Base-by-base conservation (phyloP, 1,284 basidiomycete genomes). In the Ceratorhiza oryzae-sativae region DNA sequence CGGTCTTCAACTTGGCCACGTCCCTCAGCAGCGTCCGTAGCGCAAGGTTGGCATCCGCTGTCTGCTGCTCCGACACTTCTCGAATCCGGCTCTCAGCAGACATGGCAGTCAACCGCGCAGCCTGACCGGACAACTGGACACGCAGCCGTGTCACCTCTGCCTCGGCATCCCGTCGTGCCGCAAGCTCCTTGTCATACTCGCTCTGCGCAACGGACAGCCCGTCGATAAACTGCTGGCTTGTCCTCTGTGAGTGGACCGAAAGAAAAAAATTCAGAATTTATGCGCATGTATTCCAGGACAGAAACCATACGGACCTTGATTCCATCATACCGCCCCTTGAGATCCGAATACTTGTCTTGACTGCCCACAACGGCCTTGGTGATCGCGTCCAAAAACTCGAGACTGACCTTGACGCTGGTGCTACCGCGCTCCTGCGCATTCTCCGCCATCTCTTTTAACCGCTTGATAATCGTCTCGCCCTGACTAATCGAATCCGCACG, bases 151-250 rank as follows among this genome's bases (percentile, higher is more conserved):
- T 91, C 75, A 98, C 92, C 81, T 97, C 95, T 0, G 92, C 89
- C 81, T 98, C 95, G 1, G 94, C 93, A 75, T 97, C 95, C 25
- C 91, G 88, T 23, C 96, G 87, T 34, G 90, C 88, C 70, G 92
- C 89, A 55, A 95, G 85, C 80, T 98, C 96, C 71, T 88, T 88
- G 79, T 97, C 95, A 78, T 96, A 98, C 79, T 98, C 96, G 65
- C 92, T 90, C 75, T 95, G 92, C 1, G 97, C 96, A 48, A 95
- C 92, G 0, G 90, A 91, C 71, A 98, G 84, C 15, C 97, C 96
- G 75, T 96, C 92, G 72, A 95, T 92, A 76, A 94, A 95, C 77
- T 94, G 92, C 78, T 93, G 92, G 79, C 94, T 97, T 55, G 90
- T 87, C 68, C 94, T 84, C 93, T 95, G 78, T 61, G 13, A 5